Conservation (phyloP, 2,329 filamentous ascomycete genomes). For the Daldinia eschscholtzii region DNA sequence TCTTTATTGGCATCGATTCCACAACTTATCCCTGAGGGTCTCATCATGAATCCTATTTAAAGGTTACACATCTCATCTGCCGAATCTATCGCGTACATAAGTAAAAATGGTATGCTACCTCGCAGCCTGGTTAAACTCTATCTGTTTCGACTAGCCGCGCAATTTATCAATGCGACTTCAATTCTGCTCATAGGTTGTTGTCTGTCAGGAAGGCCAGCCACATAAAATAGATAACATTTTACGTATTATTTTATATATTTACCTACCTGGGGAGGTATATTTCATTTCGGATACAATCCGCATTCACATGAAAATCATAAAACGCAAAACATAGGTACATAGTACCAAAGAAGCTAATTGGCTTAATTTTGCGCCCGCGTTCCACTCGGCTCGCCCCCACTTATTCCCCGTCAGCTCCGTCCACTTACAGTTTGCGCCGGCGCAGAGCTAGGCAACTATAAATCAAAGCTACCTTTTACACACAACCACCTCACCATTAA, state of each 20-base stretch:
- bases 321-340: not conserved
- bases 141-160: conserved; percentile 11
- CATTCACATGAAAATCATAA: conserved; percentile 6
- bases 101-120: no score
- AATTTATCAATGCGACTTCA: not conserved
- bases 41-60: conserved; percentile 9
- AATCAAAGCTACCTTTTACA: conserved; percentile 15
- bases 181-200: not conserved
- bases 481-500: conserved; percentile 10
- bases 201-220: not conserved
- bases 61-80: conserved; percentile 1
- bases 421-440: conserved; percentile 25
- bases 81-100: not conserved
- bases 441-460: conserved; percentile 35
- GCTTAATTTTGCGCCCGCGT: conserved; percentile 6
- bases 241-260: not conserved
- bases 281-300: not conserved
- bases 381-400: not conserved
- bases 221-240: not conserved
- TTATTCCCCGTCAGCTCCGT: not conserved
- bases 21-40: not conserved
- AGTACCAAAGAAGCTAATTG: not conserved
- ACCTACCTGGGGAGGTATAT: not conserved
- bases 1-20: not conserved
- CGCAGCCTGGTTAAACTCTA: not conserved